Evolutionary conservation across 129 eudicot genomes (phyloP).

Genomic region (carrot (Daucus carota)): DNA sequence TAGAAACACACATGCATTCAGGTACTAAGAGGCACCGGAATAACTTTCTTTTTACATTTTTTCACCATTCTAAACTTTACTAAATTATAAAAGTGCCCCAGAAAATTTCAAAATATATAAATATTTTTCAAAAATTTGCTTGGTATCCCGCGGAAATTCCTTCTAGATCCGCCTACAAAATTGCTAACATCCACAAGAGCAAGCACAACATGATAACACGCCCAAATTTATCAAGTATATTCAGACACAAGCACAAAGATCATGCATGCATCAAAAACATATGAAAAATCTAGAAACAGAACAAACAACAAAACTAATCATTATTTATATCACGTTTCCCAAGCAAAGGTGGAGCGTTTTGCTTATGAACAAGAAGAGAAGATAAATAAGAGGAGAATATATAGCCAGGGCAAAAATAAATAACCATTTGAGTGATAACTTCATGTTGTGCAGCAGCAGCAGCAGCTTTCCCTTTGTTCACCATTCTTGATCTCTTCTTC

Average conservation of each 20-base stretch:
- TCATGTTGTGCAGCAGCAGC: conserved; percentile 6
- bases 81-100: too few relatives aligned
- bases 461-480: conserved; percentile 16
- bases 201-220: not conserved
- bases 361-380: not conserved
- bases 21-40: too few relatives aligned
- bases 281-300: not conserved
- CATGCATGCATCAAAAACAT: not conserved
- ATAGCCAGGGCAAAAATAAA: not conserved
- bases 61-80: too few relatives aligned
- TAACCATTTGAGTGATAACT: not conserved
- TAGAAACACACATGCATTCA: too few relatives aligned
- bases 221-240: not conserved
- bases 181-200: not conserved
- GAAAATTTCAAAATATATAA: too few relatives aligned
- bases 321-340: too few relatives aligned
- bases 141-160: too few relatives aligned
- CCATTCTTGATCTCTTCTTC: conserved; percentile 1
- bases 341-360: too few relatives aligned
- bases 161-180: too few relatives aligned
- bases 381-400: not conserved
- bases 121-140: too few relatives aligned
- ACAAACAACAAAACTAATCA: not conserved
- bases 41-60: too few relatives aligned
- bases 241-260: not conserved